Conservation (phyloP, 1,284 basidiomycete genomes). For the Fomitiporia mediterranea region DNA sequence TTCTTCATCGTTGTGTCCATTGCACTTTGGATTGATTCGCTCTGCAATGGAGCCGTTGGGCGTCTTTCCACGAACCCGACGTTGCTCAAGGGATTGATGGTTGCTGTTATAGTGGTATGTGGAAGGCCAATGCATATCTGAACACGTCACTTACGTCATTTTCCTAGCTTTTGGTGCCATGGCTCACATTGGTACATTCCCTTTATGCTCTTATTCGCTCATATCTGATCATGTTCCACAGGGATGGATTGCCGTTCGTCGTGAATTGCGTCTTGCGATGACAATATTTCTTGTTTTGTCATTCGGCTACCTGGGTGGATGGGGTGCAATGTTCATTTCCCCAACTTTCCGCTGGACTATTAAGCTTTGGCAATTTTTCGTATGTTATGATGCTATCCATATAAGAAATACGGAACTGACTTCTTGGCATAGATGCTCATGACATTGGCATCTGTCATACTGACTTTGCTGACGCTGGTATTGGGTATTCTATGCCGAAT, state of each 20-base stretch:
- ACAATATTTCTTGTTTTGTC: constrained; percentile 58
- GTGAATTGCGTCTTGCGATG: constrained; percentile 56
- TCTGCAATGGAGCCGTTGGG: constrained; percentile 60
- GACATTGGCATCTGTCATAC: constrained; percentile 50
- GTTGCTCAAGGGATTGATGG: constrained; percentile 52
- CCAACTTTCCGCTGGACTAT: constrained; percentile 73
- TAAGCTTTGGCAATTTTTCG: constrained; percentile 67
- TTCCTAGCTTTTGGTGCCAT: constrained; percentile 56
- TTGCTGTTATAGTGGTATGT: constrained; percentile 56
- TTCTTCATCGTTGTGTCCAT: constrained; percentile 72
- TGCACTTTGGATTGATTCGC: constrained; percentile 71
- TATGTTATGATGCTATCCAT: background rate
- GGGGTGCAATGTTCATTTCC: constrained; percentile 68
- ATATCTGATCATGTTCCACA: constrained; percentile 27
- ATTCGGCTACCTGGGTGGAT: constrained; percentile 56
- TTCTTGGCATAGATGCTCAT: constrained; percentile 35
- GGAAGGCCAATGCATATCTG: background rate
- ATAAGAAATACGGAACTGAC: background rate
- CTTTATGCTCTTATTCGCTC: background rate
- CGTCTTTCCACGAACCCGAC: constrained; percentile 41
- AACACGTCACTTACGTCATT: constrained; percentile 15
- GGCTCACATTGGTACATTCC: constrained; percentile 45
- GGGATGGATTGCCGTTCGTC: constrained; percentile 73
- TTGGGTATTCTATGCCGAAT: constrained; percentile 61
- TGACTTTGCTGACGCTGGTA: constrained; percentile 51